These are phyloP conservation scores for Kwoniella sp. DNA, from an alignment of 768 basidiomycete species.

Conservation along the genomic window DNA sequence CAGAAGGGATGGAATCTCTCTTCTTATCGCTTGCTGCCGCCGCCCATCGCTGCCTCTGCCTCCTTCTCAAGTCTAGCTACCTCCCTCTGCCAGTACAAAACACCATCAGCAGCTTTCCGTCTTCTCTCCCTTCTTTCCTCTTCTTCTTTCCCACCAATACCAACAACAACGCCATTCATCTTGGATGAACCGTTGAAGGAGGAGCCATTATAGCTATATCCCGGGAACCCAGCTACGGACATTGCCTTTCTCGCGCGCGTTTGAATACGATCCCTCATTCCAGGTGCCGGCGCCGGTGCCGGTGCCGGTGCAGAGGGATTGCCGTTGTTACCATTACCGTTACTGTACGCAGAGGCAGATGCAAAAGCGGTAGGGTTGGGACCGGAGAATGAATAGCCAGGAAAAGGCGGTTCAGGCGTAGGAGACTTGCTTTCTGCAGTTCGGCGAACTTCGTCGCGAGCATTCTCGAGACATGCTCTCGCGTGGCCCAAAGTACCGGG, in stretches of 20 bases:
- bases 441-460: slow-evolving; percentile 41
- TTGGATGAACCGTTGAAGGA: not conserved
- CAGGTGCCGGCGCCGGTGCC: not conserved
- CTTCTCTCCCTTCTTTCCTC: slow-evolving; percentile 42
- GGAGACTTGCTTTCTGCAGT: slow-evolving; percentile 5
- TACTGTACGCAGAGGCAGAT: too few relatives aligned
- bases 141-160: slow-evolving; percentile 45
- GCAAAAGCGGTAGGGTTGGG: not conserved
- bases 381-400: not conserved
- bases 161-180: slow-evolving; percentile 27
- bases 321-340: not conserved
- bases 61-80: slow-evolving; percentile 35
- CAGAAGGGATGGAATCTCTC: too few relatives aligned
- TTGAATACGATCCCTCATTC: slow-evolving; percentile 3
- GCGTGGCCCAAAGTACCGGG: slow-evolving; percentile 48
- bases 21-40: not conserved
- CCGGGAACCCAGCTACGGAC: slow-evolving; percentile 10
- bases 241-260: slow-evolving; percentile 26
- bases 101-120: slow-evolving; percentile 44
- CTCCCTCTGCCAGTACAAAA: slow-evolving; percentile 51
- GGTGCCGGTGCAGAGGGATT: not conserved
- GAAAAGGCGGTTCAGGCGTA: not conserved
- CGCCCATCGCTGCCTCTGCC: not conserved
- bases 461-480: slow-evolving; percentile 42
- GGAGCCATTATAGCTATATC: not conserved